A percentile compares a stretch with the other conserved stretches of the same genome.
Conservation (phyloP, 768 basidiomycete species). For the Dentipellis fragilis region DNA sequence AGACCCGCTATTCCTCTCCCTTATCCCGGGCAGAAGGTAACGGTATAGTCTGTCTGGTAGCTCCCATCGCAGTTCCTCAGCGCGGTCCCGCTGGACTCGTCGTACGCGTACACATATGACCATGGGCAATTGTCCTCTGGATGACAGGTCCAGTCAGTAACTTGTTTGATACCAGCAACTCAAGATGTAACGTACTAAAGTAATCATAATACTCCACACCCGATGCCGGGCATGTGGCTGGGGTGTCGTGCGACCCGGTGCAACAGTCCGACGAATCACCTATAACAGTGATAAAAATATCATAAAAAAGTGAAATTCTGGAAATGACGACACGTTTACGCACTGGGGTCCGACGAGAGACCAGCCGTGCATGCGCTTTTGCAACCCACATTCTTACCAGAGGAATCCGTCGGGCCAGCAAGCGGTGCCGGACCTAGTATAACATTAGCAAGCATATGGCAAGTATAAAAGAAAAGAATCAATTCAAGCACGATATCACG, state of each 20-base stretch:
- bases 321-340: background rate
- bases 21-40: conserved; percentile 22
- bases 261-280: conserved; percentile 30
- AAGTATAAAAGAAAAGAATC: background rate
- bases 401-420: conserved; percentile 41
- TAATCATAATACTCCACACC: conserved; percentile 15
- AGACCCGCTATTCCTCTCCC: too few species aligned
- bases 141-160: background rate
- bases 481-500: too few species aligned
- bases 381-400: conserved; percentile 51
- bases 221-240: conserved; percentile 25
- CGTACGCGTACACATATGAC: conserved; percentile 45
- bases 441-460: too few species aligned
- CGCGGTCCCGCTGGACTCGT: conserved; percentile 41
- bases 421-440: conserved; percentile 44
- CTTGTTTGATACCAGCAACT: background rate
- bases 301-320: background rate
- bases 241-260: conserved; percentile 21
- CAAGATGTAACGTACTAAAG: conserved; percentile 1
- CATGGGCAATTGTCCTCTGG: conserved; percentile 33
- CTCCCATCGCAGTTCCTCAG: conserved; percentile 39
- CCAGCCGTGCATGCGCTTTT: conserved; percentile 43
- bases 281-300: conserved; percentile 14
- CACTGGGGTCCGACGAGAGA: conserved; percentile 24
- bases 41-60: conserved; percentile 17